Evolutionary conservation across 345 rosid genomes (phyloP), one percentile per base, ranked within the genome.

Genomic region (Combretum micranthum): DNA sequence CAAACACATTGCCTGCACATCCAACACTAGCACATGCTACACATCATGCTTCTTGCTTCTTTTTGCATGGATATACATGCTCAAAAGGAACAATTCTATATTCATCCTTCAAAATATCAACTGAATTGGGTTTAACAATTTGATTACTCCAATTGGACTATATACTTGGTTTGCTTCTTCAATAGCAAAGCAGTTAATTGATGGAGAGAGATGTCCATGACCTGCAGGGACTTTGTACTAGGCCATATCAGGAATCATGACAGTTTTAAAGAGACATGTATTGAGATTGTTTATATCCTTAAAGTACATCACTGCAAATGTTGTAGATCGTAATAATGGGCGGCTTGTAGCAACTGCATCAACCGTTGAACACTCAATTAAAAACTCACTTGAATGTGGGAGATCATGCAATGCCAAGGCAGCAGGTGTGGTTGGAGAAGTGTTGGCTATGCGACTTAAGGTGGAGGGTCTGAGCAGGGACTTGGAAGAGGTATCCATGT

Each of bases 361-460:
- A 20, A 81, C 95, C 0, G 92, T 86, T 22, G 92, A 86, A 44
- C 93, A 91, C 62, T 70, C 93, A 2, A 78, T 91, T 58, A 86
- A 84, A 64, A 84, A 73, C 69, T 72, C 87, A 0, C 75, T 82
- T 13, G 96, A 85, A 69, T 88, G 95, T 53, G 84, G 87, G 5
- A 84, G 95, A 48, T 72, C 88, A 37, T 79, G 86, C 74, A 88
- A 88, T 61, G 95, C 92, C 47, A 86, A 91, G 64, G 86, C 96
- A 2, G 92, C 96, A 6, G 64, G 80, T 23, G 74, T 86, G 13
- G 83, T 83, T 0, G 92, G 96, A 50, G 87, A 88, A 73, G 98
- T 84, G 68, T 3, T 86, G 67, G 88, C 92, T 0, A 86, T 88
- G 98, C 71, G 85, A 58, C 78, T 86, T 26, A 91, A 79, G 74